Percentiles rank a stretch among this genome's conserved stretches.
Conservation (phyloP, 805 yeast genomes). For the Schwanniomyces occidentalis region DNA sequence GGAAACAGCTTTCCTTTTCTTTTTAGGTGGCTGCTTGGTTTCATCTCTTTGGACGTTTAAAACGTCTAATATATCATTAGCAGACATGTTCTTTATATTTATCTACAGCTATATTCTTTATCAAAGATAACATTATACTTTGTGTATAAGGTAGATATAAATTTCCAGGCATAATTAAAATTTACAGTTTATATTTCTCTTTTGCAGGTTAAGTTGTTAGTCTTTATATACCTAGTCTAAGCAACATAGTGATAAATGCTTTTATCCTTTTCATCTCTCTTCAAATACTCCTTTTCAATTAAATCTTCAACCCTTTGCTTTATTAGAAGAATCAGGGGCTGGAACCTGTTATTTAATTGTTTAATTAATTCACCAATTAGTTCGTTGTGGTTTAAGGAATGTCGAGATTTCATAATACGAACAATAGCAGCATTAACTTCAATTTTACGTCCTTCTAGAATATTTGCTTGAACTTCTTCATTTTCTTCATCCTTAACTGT, state of each 20-base stretch:
- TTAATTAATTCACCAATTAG: slow-evolving; percentile 65
- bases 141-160: neutral
- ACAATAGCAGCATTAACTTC: slow-evolving; percentile 86
- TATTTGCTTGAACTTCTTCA: slow-evolving; percentile 51
- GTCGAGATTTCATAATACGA: slow-evolving; percentile 80
- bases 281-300: slow-evolving; percentile 78
- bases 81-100: slow-evolving; percentile 25
- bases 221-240: slow-evolving; percentile 15
- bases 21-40: slow-evolving; percentile 40
- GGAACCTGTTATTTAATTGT: slow-evolving; percentile 62
- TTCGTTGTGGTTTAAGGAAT: slow-evolving; percentile 59
- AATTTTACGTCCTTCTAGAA: slow-evolving; percentile 62
- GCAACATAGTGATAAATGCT: slow-evolving; percentile 70
- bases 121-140: neutral
- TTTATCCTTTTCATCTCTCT: slow-evolving; percentile 63
- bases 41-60: slow-evolving; percentile 61
- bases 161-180: neutral
- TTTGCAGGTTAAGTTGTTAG: neutral
- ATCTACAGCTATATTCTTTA: neutral
- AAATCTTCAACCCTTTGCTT: slow-evolving; percentile 73
- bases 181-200: slow-evolving; percentile 2
- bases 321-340: slow-evolving; percentile 65
- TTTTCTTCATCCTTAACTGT: slow-evolving; percentile 55
- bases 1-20: slow-evolving; percentile 33
- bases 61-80: slow-evolving; percentile 72